Evolutionary conservation across 345 rosid genomes (phyloP).

Genomic region (Mallotus nudiflorus): DNA sequence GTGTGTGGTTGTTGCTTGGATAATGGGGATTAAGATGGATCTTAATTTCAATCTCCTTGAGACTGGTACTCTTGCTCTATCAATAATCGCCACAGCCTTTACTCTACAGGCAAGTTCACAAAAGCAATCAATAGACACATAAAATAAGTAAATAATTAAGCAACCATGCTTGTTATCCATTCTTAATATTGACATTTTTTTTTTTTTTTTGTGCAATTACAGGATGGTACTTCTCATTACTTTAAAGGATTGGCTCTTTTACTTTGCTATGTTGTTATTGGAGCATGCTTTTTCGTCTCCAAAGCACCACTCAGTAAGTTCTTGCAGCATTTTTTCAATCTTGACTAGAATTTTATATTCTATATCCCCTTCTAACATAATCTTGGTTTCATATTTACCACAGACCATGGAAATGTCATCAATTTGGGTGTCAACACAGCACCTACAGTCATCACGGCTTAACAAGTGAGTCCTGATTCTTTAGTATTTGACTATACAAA

Average conservation of each 20-base stretch:
- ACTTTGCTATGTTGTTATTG: slow-evolving; percentile 70
- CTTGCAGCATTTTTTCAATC: neutral
- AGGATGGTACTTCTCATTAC: slow-evolving; percentile 97
- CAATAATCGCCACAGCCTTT: slow-evolving; percentile 69
- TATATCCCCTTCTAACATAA: neutral
- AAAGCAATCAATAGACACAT: neutral
- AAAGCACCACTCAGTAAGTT: slow-evolving; percentile 51
- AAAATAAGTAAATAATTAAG: too few species aligned
- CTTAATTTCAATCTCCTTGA: slow-evolving; percentile 78
- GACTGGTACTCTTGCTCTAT: slow-evolving; percentile 72
- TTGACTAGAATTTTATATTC: neutral
- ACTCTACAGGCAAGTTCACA: slow-evolving; percentile 59
- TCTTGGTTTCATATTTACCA: neutral
- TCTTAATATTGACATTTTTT: neutral
- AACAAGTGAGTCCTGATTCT: slow-evolving; percentile 7
- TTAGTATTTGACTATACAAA: neutral
- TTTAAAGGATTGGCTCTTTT: slow-evolving; percentile 73
- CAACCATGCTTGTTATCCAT: neutral
- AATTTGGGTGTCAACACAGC: slow-evolving; percentile 26
- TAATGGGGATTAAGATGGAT: slow-evolving; percentile 74
- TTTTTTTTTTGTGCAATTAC: slow-evolving; percentile 9
- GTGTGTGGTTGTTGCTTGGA: slow-evolving; percentile 69
- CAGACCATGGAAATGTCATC: slow-evolving; percentile 27
- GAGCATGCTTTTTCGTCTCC: slow-evolving; percentile 70
- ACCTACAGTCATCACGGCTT: slow-evolving; percentile 22